Conservation (phyloP, 2,329 filamentous ascomycete species). For the Myriangium duriaei region DNA sequence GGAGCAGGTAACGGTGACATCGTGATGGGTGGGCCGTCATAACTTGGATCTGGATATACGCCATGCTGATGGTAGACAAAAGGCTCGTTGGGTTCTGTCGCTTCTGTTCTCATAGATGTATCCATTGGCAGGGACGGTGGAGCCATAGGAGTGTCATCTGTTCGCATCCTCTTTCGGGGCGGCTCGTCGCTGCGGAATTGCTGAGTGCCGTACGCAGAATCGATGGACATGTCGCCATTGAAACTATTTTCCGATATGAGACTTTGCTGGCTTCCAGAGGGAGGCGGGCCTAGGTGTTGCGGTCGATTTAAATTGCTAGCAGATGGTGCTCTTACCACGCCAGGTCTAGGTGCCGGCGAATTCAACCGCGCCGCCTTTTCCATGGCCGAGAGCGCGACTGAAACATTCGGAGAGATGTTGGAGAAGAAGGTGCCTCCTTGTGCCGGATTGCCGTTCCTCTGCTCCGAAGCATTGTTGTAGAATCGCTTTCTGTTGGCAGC, state of each 20-base stretch:
- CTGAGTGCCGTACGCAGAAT: conserved; percentile 53
- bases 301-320: conserved; percentile 58
- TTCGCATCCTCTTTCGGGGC: conserved; percentile 61
- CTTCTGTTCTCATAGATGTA: conserved; percentile 47
- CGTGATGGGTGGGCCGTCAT: conserved; percentile 41
- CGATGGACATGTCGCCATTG: conserved; percentile 35
- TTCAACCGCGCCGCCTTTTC: conserved; percentile 85
- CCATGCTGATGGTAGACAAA: conserved; percentile 49
- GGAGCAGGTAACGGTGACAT: conserved; percentile 52
- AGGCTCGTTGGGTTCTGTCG: conserved; percentile 69
- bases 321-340: conserved; percentile 47
- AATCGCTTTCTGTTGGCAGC: conserved; percentile 79
- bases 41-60: conserved; percentile 18
- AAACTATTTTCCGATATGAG: conserved; percentile 30
- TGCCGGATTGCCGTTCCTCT: conserved; percentile 32
- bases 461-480: conserved; percentile 65
- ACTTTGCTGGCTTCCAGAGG: conserved; percentile 73
- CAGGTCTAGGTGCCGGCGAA: conserved; percentile 59
- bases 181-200: conserved; percentile 45
- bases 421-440: conserved; percentile 86
- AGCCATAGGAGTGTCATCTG: conserved; percentile 21
- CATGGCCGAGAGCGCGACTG: conserved; percentile 86
- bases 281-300: conserved; percentile 50
- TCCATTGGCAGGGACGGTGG: conserved; percentile 30
- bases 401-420: conserved; percentile 87